Evolutionary conservation across 441 rosid species (phyloP).

Genomic region (Biscutella laevigata): DNA sequence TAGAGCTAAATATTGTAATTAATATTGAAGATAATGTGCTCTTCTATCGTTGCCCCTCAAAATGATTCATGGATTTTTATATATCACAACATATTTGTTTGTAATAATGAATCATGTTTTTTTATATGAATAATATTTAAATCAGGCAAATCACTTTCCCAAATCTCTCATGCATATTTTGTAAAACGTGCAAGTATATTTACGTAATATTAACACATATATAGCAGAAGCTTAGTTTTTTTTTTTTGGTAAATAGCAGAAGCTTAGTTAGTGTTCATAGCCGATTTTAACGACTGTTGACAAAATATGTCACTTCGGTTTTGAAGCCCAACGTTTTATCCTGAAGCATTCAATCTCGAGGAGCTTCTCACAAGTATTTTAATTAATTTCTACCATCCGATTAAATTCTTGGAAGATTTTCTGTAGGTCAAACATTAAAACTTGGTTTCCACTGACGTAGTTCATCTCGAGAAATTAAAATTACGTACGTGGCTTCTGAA

Average conservation of each 20-base stretch:
- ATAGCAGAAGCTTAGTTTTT: background rate
- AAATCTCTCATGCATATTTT: slow-evolving; percentile 3
- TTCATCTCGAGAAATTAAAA: slow-evolving; percentile 13
- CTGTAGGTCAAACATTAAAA: background rate
- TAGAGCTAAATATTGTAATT: background rate
- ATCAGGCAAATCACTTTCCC: slow-evolving; percentile 6
- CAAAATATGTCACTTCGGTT: slow-evolving; percentile 9
- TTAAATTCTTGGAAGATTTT: background rate
- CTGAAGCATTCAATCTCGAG: slow-evolving; percentile 7
- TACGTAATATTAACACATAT: slow-evolving; percentile 10
- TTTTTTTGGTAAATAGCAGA: no score
- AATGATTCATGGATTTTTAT: no score
- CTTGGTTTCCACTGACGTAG: background rate
- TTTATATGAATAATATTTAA: slow-evolving; percentile 10
- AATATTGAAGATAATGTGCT: background rate
- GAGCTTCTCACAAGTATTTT: background rate
- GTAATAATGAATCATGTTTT: background rate
- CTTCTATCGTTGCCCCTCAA: no score
- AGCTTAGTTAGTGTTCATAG: slow-evolving; percentile 16
- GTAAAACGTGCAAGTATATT: background rate
- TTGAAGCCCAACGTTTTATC: slow-evolving; percentile 4
- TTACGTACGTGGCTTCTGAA: slow-evolving; percentile 11
- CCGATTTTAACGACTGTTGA: slow-evolving; percentile 21
- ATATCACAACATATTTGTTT: background rate
- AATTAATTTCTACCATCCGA: slow-evolving; percentile 11